phyloP scores from a whole-genome alignment of 2,329 filamentous ascomycete species.

The Triangularia setosa region DNA sequence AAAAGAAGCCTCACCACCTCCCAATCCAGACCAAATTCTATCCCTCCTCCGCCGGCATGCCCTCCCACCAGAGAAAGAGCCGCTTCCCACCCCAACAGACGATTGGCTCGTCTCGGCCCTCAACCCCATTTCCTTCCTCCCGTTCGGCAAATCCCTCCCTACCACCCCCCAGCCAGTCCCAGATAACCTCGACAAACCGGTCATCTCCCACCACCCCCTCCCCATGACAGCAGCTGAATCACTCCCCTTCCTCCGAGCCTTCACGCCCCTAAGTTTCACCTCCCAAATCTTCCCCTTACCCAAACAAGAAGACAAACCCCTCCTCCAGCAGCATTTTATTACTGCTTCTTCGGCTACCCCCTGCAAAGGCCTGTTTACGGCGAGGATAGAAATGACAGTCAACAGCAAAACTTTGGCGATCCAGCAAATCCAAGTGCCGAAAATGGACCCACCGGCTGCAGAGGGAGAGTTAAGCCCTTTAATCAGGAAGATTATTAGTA shows the following conservation, averaged over 20 bases:
- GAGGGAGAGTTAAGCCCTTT: slow-evolving; percentile 53
- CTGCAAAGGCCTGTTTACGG: slow-evolving; percentile 53
- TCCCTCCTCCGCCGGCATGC: slow-evolving; percentile 41
- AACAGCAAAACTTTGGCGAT: slow-evolving; percentile 51
- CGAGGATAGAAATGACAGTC: slow-evolving; percentile 56
- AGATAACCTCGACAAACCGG: slow-evolving; percentile 35
- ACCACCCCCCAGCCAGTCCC: slow-evolving; percentile 25
- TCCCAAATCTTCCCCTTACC: slow-evolving; percentile 50
- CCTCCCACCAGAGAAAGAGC: slow-evolving; percentile 32
- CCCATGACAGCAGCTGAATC: slow-evolving; percentile 61
- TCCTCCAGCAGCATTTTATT: slow-evolving; percentile 55
- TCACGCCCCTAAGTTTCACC: slow-evolving; percentile 63
- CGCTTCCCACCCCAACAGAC: slow-evolving; percentile 32
- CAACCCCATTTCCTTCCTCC: slow-evolving; percentile 50
- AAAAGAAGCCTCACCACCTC: slow-evolving; percentile 26
- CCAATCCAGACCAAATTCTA: slow-evolving; percentile 34
- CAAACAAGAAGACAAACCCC: slow-evolving; percentile 26
- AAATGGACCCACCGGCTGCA: slow-evolving; percentile 55
- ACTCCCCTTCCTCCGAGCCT: slow-evolving; percentile 65
- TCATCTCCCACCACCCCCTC: slow-evolving; percentile 62
- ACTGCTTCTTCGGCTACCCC: slow-evolving; percentile 44
- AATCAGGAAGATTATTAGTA: slow-evolving; percentile 38
- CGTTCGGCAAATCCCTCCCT: slow-evolving; percentile 42
- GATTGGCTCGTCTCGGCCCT: slow-evolving; percentile 45
- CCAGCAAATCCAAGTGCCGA: slow-evolving; percentile 48